Conservation (phyloP, 768 basidiomycete genomes). For the Trametes villosa region DNA sequence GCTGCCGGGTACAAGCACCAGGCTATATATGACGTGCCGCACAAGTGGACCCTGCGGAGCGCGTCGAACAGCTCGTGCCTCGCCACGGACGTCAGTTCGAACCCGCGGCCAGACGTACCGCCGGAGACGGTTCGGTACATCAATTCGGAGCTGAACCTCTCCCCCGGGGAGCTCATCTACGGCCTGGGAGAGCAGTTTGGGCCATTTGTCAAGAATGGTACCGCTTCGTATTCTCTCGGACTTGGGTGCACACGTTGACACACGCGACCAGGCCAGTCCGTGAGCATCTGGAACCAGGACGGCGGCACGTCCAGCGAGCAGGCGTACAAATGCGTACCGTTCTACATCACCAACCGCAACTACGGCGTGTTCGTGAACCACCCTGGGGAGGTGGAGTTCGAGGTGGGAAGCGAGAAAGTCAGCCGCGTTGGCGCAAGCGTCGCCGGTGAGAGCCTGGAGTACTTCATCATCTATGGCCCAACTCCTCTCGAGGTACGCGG, state of each 20-base stretch:
- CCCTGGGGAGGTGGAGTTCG: constrained; percentile 76
- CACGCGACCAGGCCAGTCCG: constrained; percentile 49
- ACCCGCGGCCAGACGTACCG: constrained; percentile 50
- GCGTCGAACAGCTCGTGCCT: constrained; percentile 62
- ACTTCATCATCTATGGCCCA: constrained; percentile 72
- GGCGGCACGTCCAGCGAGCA: constrained; percentile 75
- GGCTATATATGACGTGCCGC: constrained; percentile 58
- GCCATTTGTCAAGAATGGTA: constrained; percentile 76
- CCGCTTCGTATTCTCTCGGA: constrained; percentile 31
- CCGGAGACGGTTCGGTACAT: constrained; percentile 53
- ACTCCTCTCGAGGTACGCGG: constrained; percentile 60
- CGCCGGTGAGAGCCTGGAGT: constrained; percentile 65
- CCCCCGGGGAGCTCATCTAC: constrained; percentile 73
- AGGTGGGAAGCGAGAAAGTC: constrained; percentile 70
- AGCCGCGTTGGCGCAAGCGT: constrained; percentile 66
- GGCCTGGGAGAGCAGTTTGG: constrained; percentile 80
- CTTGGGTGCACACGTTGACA: constrained; percentile 16
- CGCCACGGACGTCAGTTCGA: constrained; percentile 59
- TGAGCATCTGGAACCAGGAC: constrained; percentile 76
- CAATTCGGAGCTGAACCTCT: constrained; percentile 63
- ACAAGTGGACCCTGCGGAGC: constrained; percentile 52
- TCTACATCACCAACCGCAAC: constrained; percentile 69
- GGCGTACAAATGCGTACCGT: constrained; percentile 69
- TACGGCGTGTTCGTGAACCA: constrained; percentile 82
- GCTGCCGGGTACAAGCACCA: constrained; percentile 60